A percentile compares a stretch with the other conserved stretches of the same genome.
Evolutionary conservation across 306 rosid species (phyloP).

Genomic region (Bauhinia variegata): DNA sequence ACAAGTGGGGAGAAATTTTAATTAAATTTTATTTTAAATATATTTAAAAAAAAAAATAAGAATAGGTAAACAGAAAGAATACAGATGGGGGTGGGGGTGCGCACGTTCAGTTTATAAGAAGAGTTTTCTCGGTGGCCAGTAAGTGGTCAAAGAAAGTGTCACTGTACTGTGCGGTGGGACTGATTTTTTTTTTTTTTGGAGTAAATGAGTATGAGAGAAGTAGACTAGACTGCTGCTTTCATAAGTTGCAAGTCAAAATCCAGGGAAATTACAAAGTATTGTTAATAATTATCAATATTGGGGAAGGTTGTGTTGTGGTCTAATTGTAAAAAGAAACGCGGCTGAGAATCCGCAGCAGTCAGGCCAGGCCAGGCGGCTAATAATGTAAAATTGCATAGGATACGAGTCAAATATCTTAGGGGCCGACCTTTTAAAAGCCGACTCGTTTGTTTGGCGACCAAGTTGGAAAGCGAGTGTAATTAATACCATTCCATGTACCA

Average conservation of each 20-base stretch:
- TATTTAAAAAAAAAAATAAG: too few species aligned
- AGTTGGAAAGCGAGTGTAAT: slow-evolving; percentile 28
- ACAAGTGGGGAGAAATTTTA: slow-evolving; percentile 79
- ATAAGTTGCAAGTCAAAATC: slow-evolving; percentile 50
- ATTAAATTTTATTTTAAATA: too few species aligned
- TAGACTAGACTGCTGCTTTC: slow-evolving; percentile 53
- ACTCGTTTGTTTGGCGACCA: slow-evolving; percentile 26
- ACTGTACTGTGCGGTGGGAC: too few species aligned
- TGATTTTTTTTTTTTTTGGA: too few species aligned
- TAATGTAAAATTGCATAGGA: slow-evolving; percentile 26
- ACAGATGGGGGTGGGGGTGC: too few species aligned
- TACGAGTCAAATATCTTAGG: too few species aligned
- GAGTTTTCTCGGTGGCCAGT: too few species aligned
- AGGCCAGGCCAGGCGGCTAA: too few species aligned
- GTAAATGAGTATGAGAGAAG: neutral
- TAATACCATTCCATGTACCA: slow-evolving; percentile 2
- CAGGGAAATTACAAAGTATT: neutral
- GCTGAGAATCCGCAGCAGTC: slow-evolving; percentile 41
- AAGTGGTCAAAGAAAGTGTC: slow-evolving; percentile 47
- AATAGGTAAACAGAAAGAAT: too few species aligned
- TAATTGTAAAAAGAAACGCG: slow-evolving; percentile 7
- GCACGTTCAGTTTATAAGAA: too few species aligned
- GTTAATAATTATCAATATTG: too few species aligned
- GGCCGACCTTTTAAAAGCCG: slow-evolving; percentile 19
- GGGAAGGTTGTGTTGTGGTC: too few species aligned